Evolutionary conservation across 768 basidiomycete species (phyloP).

Genomic region (Calocybe gangraenosa): DNA sequence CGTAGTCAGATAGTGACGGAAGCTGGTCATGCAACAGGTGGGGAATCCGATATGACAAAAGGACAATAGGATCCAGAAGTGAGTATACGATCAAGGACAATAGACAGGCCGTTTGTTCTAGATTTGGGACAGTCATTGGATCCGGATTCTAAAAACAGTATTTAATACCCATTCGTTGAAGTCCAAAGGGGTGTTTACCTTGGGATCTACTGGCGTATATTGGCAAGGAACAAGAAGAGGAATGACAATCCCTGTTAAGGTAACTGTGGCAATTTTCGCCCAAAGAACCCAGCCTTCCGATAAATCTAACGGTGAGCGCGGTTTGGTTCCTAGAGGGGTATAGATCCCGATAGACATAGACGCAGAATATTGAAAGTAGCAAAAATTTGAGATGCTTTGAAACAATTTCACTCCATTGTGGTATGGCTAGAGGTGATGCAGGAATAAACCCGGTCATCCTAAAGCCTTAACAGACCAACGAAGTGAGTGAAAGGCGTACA

Average conservation of each 20-base stretch:
- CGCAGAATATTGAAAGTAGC: slow-evolving; percentile 38
- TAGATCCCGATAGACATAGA: slow-evolving; percentile 54
- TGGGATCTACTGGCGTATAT: slow-evolving; percentile 56
- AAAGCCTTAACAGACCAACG: too few species aligned
- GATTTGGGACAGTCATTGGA: slow-evolving; percentile 30
- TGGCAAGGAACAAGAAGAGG: slow-evolving; percentile 53
- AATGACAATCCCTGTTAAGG: slow-evolving; percentile 40
- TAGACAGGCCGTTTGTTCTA: slow-evolving; percentile 50
- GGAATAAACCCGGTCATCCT: background rate
- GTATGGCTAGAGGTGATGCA: slow-evolving; percentile 36
- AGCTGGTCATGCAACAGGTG: slow-evolving; percentile 51
- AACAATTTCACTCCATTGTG: slow-evolving; percentile 30
- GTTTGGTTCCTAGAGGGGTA: slow-evolving; percentile 57
- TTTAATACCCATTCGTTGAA: background rate
- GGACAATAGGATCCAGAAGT: slow-evolving; percentile 53
- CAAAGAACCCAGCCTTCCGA: slow-evolving; percentile 48
- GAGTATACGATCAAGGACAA: slow-evolving; percentile 40
- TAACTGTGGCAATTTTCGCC: slow-evolving; percentile 45
- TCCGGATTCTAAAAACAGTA: slow-evolving; percentile 30
- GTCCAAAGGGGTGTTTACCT: slow-evolving; percentile 16
- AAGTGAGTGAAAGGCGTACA: slow-evolving; percentile 17
- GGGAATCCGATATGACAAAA: slow-evolving; percentile 38
- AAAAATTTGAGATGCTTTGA: slow-evolving; percentile 47
- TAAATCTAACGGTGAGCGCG: slow-evolving; percentile 42
- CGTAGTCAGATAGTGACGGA: slow-evolving; percentile 64